Conservation (phyloP, 495 filamentous ascomycete genomes). For the Delitschia confertaspora region DNA sequence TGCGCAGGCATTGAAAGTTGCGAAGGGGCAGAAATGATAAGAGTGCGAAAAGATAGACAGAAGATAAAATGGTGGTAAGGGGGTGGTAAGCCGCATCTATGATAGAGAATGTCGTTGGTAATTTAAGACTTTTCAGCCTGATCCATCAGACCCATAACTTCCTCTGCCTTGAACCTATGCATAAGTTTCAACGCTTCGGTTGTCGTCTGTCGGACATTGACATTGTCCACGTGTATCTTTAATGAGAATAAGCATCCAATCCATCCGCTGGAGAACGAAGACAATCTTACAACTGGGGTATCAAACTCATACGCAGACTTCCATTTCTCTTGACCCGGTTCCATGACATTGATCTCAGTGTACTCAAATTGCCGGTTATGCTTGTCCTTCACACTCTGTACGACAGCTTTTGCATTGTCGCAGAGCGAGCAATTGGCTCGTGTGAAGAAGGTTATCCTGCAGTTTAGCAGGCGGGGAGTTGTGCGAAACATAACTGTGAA, state of each 20-base stretch:
- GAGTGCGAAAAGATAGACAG: no score
- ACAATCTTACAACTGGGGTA: slow-evolving; percentile 61
- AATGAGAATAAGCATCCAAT: slow-evolving; percentile 9
- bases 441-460: slow-evolving; percentile 75
- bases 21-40: slow-evolving; percentile 24
- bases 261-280: background rate
- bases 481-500: slow-evolving; percentile 18
- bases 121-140: slow-evolving; percentile 46
- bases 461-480: slow-evolving; percentile 30
- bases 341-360: slow-evolving; percentile 72
- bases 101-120: no score
- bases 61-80: no score
- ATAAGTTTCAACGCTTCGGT: slow-evolving; percentile 67
- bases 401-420: slow-evolving; percentile 59
- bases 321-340: slow-evolving; percentile 55
- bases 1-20: slow-evolving; percentile 12
- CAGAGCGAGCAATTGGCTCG: slow-evolving; percentile 72
- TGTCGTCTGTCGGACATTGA: slow-evolving; percentile 37
- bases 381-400: slow-evolving; percentile 60
- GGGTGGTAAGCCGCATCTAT: no score
- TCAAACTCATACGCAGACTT: slow-evolving; percentile 82
- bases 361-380: slow-evolving; percentile 68
- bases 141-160: slow-evolving; percentile 65
- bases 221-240: slow-evolving; percentile 58
- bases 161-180: slow-evolving; percentile 65